Conservation (phyloP, 2,329 filamentous ascomycete species). For the Aspergillus tubingensis region DNA sequence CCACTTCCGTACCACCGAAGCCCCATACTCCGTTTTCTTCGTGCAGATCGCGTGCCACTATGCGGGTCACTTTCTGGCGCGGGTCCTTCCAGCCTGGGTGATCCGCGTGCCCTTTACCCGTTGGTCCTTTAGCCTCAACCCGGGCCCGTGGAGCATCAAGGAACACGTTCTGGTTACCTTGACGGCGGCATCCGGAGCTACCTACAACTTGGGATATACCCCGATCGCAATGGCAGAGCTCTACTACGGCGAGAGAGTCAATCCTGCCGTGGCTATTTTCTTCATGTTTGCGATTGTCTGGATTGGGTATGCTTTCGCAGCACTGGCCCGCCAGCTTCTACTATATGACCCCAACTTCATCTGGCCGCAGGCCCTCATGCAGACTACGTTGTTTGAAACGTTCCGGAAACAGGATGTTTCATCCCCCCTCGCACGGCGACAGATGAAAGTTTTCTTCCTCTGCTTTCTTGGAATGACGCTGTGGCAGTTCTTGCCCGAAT, state of each 20-base stretch:
- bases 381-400: constrained; percentile 62
- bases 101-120: constrained; percentile 52
- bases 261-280: constrained; percentile 57
- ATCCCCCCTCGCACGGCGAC: constrained; percentile 52
- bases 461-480: constrained; percentile 55
- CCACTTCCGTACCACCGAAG: constrained; percentile 59
- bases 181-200: constrained; percentile 56
- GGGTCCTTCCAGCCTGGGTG: constrained; percentile 51
- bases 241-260: constrained; percentile 57
- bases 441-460: constrained; percentile 60
- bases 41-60: constrained; percentile 62
- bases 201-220: constrained; percentile 54
- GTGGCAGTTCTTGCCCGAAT: constrained; percentile 66
- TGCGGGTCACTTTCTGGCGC: constrained; percentile 54
- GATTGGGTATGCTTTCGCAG: constrained; percentile 61
- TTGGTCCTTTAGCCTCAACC: constrained; percentile 56
- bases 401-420: constrained; percentile 52
- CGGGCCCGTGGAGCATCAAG: constrained; percentile 59
- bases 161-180: constrained; percentile 61
- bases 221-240: constrained; percentile 59
- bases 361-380: constrained; percentile 57
- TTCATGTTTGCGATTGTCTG: constrained; percentile 64
- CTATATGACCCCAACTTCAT: constrained; percentile 61
- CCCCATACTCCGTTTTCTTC: constrained; percentile 63
- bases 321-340: constrained; percentile 58